Conservation (phyloP, 768 basidiomycete genomes). For the Pisolithus tinctorius region DNA sequence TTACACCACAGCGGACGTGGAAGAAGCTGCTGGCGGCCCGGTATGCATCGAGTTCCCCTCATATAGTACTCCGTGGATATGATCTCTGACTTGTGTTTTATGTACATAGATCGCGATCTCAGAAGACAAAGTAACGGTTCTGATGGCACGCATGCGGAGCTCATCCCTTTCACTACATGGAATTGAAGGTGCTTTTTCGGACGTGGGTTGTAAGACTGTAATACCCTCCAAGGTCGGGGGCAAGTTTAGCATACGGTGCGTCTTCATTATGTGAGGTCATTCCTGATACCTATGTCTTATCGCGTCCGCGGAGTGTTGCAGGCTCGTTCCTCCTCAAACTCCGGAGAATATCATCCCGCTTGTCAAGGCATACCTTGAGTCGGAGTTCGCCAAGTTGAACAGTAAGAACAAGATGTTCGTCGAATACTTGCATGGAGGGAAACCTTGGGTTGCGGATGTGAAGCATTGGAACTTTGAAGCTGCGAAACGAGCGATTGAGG, state of each 20-base stretch:
- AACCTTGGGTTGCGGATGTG: slow-evolving; percentile 75
- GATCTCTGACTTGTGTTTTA: background rate
- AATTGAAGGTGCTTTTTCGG: slow-evolving; percentile 91
- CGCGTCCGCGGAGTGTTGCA: slow-evolving; percentile 12
- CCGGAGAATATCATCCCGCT: slow-evolving; percentile 60
- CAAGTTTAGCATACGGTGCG: slow-evolving; percentile 90
- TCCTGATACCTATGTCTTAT: background rate
- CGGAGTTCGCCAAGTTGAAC: slow-evolving; percentile 73
- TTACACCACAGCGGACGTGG: slow-evolving; percentile 62
- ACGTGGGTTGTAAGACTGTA: slow-evolving; percentile 81
- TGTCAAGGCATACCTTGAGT: slow-evolving; percentile 58
- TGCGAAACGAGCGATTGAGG: slow-evolving; percentile 72
- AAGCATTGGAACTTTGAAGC: slow-evolving; percentile 88
- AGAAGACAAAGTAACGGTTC: slow-evolving; percentile 64
- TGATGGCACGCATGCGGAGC: slow-evolving; percentile 93
- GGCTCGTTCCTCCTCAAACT: slow-evolving; percentile 74
- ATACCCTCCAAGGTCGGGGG: slow-evolving; percentile 86
- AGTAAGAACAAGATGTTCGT: slow-evolving; percentile 71
- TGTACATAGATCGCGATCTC: slow-evolving; percentile 52
- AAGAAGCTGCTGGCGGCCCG: slow-evolving; percentile 58
- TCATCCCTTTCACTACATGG: slow-evolving; percentile 90
- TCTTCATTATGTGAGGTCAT: background rate
- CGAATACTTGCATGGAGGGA: slow-evolving; percentile 63
- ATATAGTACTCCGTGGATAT: background rate
- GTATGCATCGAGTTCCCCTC: background rate